Evolutionary conservation across 148 eudicot species (phyloP).

Genomic region (Camellia japonica): DNA sequence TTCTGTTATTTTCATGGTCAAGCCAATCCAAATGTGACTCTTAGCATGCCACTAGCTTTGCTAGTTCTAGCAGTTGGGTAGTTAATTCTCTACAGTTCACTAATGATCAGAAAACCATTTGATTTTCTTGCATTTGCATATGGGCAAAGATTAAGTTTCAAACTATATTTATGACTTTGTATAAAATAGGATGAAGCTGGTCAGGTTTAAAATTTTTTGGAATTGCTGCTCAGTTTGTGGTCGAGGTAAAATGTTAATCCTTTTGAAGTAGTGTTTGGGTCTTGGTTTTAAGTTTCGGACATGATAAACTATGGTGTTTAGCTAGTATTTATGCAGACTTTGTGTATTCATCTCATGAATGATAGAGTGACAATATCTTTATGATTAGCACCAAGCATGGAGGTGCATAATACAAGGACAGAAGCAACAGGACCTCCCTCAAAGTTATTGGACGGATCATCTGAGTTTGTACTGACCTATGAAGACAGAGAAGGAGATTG

Average conservation of each 20-base stretch:
- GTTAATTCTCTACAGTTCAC: neutral
- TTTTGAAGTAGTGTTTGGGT: slow-evolving; percentile 7
- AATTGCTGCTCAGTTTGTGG: neutral
- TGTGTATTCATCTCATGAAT: neutral
- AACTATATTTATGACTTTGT: neutral
- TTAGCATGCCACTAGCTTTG: neutral
- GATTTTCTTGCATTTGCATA: slow-evolving; percentile 5
- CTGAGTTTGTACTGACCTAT: slow-evolving; percentile 88
- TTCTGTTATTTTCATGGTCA: neutral
- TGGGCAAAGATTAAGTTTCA: neutral
- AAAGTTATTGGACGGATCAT: slow-evolving; percentile 68
- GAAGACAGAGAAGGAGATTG: slow-evolving; percentile 97
- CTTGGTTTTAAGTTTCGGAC: neutral
- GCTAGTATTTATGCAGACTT: neutral
- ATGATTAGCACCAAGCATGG: slow-evolving; percentile 43
- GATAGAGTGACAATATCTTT: neutral
- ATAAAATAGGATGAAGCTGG: neutral
- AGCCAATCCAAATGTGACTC: neutral
- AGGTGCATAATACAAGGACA: slow-evolving; percentile 42
- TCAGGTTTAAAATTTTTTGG: neutral
- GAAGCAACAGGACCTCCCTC: slow-evolving; percentile 40
- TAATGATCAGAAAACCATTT: neutral
- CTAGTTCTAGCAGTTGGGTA: neutral
- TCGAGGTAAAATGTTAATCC: neutral
- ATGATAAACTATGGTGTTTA: neutral